Evolutionary conservation across 2,329 filamentous ascomycete species (phyloP).

Genomic region (Fusarium verrucosum): DNA sequence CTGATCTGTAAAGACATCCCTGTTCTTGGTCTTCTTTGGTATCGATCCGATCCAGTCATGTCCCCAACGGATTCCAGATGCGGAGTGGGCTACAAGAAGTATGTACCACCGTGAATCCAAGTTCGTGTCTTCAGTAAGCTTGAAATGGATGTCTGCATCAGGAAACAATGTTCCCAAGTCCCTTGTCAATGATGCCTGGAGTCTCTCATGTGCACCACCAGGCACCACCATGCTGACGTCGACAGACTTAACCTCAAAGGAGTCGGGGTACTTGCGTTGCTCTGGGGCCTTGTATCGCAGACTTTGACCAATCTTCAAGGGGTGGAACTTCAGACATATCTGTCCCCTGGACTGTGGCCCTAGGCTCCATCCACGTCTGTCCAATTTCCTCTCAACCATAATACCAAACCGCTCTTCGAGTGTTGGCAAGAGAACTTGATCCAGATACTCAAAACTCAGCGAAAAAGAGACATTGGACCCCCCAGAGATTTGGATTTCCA

Average conservation of each 20-base stretch:
- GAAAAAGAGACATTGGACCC: conserved; percentile 69
- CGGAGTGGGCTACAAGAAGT: conserved; percentile 64
- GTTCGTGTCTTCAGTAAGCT: conserved; percentile 60
- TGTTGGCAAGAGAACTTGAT: conserved; percentile 67
- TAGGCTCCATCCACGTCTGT: conserved; percentile 61
- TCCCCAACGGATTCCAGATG: conserved; percentile 57
- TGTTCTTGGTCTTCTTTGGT: conserved; percentile 53
- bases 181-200: conserved; percentile 53
- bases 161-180: conserved; percentile 57
- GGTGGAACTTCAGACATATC: conserved; percentile 55
- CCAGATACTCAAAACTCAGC: conserved; percentile 68
- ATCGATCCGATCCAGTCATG: conserved; percentile 55
- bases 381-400: conserved; percentile 55
- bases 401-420: conserved; percentile 62
- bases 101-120: conserved; percentile 63
- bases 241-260: conserved; percentile 55
- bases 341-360: conserved; percentile 55
- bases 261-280: conserved; percentile 36
- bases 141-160: conserved; percentile 55
- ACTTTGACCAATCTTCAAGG: conserved; percentile 47
- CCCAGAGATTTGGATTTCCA: conserved; percentile 63
- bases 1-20: conserved; percentile 48
- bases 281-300: conserved; percentile 50
- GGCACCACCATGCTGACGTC: conserved; percentile 64
- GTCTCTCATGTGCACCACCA: conserved; percentile 50